A percentile compares a stretch with the other conserved stretches of the same genome.
phyloP scores from a whole-genome alignment of 2,329 filamentous ascomycete species.

The Dothideomycetes sp. region DNA sequence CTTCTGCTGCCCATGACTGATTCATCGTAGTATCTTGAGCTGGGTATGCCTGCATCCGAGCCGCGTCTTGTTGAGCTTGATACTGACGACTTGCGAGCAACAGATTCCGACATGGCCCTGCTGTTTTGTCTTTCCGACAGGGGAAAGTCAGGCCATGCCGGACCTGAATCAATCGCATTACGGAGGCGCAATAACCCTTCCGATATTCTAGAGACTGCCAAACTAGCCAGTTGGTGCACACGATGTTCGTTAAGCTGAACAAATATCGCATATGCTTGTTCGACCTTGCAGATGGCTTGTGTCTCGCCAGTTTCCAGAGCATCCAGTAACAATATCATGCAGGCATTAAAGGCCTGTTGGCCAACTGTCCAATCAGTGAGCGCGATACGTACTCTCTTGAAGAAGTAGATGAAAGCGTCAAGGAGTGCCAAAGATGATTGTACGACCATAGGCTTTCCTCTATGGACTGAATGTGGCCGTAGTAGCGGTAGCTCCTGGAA shows the following conservation, averaged over 20 bases:
- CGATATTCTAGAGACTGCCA: constrained; percentile 30
- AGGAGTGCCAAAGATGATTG: constrained; percentile 31
- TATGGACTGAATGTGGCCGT: constrained; percentile 7
- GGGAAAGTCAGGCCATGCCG: too few relatives aligned
- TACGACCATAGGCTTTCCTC: constrained; percentile 29
- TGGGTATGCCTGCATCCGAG: background rate
- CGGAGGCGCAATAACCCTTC: constrained; percentile 13
- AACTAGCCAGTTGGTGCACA: constrained; percentile 34
- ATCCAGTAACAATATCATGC: constrained; percentile 37
- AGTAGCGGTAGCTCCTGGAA: constrained; percentile 9
- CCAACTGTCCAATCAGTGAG: constrained; percentile 38
- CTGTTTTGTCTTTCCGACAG: too few relatives aligned
- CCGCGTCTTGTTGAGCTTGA: background rate
- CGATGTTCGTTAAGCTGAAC: constrained; percentile 28
- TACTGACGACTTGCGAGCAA: too few relatives aligned
- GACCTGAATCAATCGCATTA: constrained; percentile 9
- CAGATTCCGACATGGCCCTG: too few relatives aligned
- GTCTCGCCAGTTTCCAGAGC: constrained; percentile 31
- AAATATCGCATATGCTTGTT: constrained; percentile 32
- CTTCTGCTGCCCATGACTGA: constrained; percentile 36
- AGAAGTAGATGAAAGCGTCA: constrained; percentile 36
- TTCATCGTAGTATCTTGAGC: constrained; percentile 15
- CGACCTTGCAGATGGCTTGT: constrained; percentile 26
- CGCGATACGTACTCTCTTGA: constrained; percentile 29
- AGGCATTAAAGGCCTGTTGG: constrained; percentile 40